These are phyloP conservation scores for Fusarium piperis DNA, from an alignment of 2,329 filamentous ascomycete species.

Conservation along the genomic window DNA sequence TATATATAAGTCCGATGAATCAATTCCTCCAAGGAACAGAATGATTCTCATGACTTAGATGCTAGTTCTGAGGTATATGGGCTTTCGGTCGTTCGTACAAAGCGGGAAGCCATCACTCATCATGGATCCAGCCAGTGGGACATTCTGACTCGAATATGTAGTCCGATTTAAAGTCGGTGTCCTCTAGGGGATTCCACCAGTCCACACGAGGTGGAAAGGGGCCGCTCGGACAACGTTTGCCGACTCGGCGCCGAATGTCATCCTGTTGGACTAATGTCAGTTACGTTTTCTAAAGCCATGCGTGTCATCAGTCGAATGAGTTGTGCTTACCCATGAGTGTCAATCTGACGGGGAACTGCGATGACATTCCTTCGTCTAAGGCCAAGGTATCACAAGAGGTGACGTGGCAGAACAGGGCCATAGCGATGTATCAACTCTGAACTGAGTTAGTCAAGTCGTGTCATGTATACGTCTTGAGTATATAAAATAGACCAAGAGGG, in stretches of 20 bases:
- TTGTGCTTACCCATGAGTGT: background rate
- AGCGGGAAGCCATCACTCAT: no score
- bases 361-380: background rate
- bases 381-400: no score
- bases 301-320: background rate
- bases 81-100: no score
- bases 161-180: background rate
- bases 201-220: background rate
- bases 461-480: background rate
- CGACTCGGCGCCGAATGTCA: no score
- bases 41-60: background rate
- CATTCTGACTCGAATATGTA: no score
- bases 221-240: background rate
- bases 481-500: background rate
- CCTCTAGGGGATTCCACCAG: background rate
- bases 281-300: background rate
- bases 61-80: no score
- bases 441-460: background rate
- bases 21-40: background rate
- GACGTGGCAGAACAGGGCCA: background rate
- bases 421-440: rapidly evolving
- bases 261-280: background rate
- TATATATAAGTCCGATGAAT: background rate
- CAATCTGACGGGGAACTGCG: background rate
- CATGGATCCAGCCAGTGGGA: no score